Conservation (phyloP, 2,329 filamentous ascomycete species). For the Cordyceps fumosorosea region DNA sequence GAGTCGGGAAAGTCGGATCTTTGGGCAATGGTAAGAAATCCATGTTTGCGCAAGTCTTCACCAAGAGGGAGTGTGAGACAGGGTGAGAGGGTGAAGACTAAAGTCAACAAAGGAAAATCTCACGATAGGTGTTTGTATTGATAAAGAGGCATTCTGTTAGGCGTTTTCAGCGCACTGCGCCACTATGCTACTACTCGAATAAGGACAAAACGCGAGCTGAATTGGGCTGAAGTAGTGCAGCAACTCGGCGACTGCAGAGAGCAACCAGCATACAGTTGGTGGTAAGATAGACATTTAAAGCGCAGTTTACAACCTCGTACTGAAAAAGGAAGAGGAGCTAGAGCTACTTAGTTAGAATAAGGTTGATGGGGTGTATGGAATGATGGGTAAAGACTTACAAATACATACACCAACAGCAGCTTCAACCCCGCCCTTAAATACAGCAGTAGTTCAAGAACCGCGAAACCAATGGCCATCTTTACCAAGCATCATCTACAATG, state of each 20-base stretch:
- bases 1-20: constrained; percentile 15
- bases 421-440: not conserved
- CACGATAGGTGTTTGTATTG: not conserved
- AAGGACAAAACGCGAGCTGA: constrained; percentile 7
- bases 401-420: not conserved
- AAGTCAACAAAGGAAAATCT: too few relatives aligned
- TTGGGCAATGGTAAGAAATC: constrained; percentile 18
- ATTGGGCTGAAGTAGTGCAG: not conserved
- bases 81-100: not conserved
- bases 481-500: not conserved
- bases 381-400: not conserved
- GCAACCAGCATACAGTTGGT: not conserved
- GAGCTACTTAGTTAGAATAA: too few relatives aligned
- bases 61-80: not conserved
- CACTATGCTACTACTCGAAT: not conserved
- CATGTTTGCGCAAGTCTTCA: constrained; percentile 12
- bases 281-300: too few relatives aligned
- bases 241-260: not conserved
- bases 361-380: not conserved
- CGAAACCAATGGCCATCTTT: not conserved
- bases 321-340: too few relatives aligned
- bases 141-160: too few relatives aligned
- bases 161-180: not conserved
- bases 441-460: not conserved
- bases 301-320: too few relatives aligned